Evolutionary conservation across 2,329 filamentous ascomycete species (phyloP).

Genomic region (Diaporthe ilicicola): DNA sequence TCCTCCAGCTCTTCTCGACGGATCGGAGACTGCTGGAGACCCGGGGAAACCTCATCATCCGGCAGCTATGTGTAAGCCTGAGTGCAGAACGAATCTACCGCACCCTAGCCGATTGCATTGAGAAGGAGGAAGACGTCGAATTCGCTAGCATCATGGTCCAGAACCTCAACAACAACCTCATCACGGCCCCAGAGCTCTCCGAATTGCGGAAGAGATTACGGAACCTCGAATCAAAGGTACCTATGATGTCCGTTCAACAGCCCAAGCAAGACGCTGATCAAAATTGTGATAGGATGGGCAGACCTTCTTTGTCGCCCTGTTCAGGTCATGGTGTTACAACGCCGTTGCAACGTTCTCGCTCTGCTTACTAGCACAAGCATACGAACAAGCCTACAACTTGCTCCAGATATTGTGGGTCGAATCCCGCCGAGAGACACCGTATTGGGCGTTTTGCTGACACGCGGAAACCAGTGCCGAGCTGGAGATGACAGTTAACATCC

Average conservation of each 20-base stretch:
- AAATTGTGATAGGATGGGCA: constrained; percentile 76
- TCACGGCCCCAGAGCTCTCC: constrained; percentile 92
- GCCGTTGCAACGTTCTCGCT: constrained; percentile 97
- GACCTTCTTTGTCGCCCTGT: constrained; percentile 91
- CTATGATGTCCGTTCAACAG: not conserved
- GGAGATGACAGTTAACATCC: constrained; percentile 98
- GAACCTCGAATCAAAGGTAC: constrained; percentile 85
- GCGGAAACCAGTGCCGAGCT: constrained; percentile 76
- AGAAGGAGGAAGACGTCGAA: constrained; percentile 97
- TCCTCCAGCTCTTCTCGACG: constrained; percentile 94
- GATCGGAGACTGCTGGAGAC: constrained; percentile 91
- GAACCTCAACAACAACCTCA: constrained; percentile 98
- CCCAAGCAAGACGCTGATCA: not conserved
- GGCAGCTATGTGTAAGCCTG: constrained; percentile 90
- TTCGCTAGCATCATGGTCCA: constrained; percentile 99
- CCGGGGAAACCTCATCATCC: constrained; percentile 93
- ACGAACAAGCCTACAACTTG: constrained; percentile 96
- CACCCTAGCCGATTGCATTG: constrained; percentile 93
- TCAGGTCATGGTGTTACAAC: constrained; percentile 98
- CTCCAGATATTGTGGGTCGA: constrained; percentile 84
- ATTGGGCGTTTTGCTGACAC: constrained; percentile 36
- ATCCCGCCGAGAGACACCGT: not conserved
- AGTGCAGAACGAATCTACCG: constrained; percentile 96
- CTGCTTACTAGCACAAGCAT: constrained; percentile 93
- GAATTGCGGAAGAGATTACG: constrained; percentile 90